Evolutionary conservation across 768 basidiomycete species (phyloP), one percentile per base, ranked within the genome.

Genomic region (Mycena maculata): DNA sequence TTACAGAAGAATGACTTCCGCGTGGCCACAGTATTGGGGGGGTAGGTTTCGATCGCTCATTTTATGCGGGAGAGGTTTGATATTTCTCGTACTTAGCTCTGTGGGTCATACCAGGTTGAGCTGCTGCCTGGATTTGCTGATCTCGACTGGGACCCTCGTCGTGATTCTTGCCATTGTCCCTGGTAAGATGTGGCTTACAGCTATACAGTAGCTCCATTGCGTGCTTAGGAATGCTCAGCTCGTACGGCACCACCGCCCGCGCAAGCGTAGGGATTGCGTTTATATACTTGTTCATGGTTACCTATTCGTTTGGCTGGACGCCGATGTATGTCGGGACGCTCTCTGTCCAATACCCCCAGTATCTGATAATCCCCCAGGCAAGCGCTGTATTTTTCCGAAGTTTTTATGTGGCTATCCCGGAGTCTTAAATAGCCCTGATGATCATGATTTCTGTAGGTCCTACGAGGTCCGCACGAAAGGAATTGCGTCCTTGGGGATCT

Each of bases 261-360:
- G 77, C 84, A 18, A 86, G 82, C 68, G 85, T 86, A 2, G 87
- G 86, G 2, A 85, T 88, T 58, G 77, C 82, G 0, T 87, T 87
- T 70, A 83, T 84, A 23, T 84, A 80, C 70, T 69, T 85, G 59
- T 85, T 85, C 75, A 84, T 83, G 83, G 83, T 85, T 11, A 78
- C 84, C 33, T 88, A 82, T 73, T 86, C 85, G 6, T 84, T 86
- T 69, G 86, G 86, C 50, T 87, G 83, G 83, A 88, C 87, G 3
- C 83, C 86, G 1, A 85, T 88, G 85, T 63, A 39, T 7, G 61
- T 41, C 25, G n/a, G n/a, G n/a, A 49, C 15, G 12, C 23, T 48
- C 27, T 39, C 20, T 20, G 2, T 38, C 5, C 12, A 20, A 71
- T 4, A 7, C 18, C 38, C 49, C 45, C 11, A 38, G 39, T n/a